Evolutionary conservation across 257 asterid species (phyloP).

Genomic region (Nicotiana tomentosiformis): DNA sequence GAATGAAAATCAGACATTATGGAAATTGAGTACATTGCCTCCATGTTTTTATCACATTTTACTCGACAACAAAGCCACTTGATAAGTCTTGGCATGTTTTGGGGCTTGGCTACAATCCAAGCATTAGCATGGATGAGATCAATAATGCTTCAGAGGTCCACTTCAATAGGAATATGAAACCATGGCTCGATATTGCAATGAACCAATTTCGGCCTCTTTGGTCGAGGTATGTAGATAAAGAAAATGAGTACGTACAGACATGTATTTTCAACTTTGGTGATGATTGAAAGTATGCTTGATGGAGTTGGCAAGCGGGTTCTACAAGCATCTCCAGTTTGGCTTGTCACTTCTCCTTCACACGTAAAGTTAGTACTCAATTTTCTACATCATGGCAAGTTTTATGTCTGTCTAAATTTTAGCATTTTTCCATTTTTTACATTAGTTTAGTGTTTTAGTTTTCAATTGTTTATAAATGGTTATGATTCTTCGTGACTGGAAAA

Average conservation of each 20-base stretch:
- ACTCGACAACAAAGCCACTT: slow-evolving; percentile 34
- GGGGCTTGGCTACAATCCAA: slow-evolving; percentile 39
- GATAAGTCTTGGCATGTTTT: slow-evolving; percentile 36
- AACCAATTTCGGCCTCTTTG: slow-evolving; percentile 31
- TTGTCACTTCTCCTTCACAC: slow-evolving; percentile 14
- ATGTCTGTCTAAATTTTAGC: slow-evolving; percentile 4
- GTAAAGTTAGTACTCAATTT: slow-evolving; percentile 3
- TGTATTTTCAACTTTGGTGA: slow-evolving; percentile 21
- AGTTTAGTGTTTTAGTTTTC: background rate
- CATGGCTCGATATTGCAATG: slow-evolving; percentile 41
- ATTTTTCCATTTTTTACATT: background rate
- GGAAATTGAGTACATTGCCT: slow-evolving; percentile 39
- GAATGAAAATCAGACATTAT: slow-evolving; percentile 37
- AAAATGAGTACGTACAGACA: slow-evolving; percentile 19
- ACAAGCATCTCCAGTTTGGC: slow-evolving; percentile 9
- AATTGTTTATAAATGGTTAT: background rate
- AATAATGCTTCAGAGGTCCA: slow-evolving; percentile 40
- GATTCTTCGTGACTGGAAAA: background rate
- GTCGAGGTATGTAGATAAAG: slow-evolving; percentile 34
- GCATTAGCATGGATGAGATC: slow-evolving; percentile 34
- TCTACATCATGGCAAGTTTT: background rate
- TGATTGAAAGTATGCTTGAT: slow-evolving; percentile 9
- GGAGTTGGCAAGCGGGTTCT: slow-evolving; percentile 15
- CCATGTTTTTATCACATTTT: slow-evolving; percentile 33
- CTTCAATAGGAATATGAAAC: slow-evolving; percentile 43